Evolutionary conservation across 2,329 filamentous ascomycete species (phyloP).

Genomic region (Tetracladium maxilliforme): DNA sequence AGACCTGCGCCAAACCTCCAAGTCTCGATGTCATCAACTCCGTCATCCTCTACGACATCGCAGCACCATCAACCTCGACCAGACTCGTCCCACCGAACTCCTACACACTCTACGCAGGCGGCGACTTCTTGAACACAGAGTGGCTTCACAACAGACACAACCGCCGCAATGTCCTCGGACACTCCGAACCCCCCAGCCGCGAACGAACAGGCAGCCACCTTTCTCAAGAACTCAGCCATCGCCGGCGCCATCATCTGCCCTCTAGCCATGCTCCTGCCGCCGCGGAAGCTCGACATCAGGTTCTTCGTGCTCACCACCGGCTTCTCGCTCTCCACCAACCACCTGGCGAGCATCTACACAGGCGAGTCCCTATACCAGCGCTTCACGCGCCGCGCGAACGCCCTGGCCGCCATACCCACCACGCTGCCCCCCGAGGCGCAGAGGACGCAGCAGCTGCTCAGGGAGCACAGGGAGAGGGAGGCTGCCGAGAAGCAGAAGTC

Average conservation of each 20-base stretch:
- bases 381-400: not conserved
- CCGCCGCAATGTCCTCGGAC: slow-evolving; percentile 1
- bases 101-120: no score
- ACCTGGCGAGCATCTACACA: not conserved
- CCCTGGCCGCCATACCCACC: not conserved
- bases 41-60: no score
- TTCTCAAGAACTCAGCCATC: slow-evolving; percentile 31
- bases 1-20: no score
- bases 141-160: no score
- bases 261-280: slow-evolving; percentile 32
- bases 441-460: not conserved
- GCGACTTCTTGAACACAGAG: no score
- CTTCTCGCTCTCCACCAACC: not conserved
- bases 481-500: not conserved
- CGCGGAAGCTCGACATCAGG: slow-evolving; percentile 41
- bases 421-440: not conserved
- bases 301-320: slow-evolving; percentile 31
- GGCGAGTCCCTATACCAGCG: not conserved
- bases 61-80: no score
- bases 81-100: no score
- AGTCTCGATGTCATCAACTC: no score
- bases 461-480: not conserved
- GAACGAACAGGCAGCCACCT: slow-evolving; percentile 11
- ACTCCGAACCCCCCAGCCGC: slow-evolving; percentile 3
- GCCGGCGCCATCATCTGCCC: slow-evolving; percentile 31